These are phyloP conservation scores for Colletotrichum somersetense DNA, from an alignment of 2,329 filamentous ascomycete species.

Conservation along the genomic window DNA sequence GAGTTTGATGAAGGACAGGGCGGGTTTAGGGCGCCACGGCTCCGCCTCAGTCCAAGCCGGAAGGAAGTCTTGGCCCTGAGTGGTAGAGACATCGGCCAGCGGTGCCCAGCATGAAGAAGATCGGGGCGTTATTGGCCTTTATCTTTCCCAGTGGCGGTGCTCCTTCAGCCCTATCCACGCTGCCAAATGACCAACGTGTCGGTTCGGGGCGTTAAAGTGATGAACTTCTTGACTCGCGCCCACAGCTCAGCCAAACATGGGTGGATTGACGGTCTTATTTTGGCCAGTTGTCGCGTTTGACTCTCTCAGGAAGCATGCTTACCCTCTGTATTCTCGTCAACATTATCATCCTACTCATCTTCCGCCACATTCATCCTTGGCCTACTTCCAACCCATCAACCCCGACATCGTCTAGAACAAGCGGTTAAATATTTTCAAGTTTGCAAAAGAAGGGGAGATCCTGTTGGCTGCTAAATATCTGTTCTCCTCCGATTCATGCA, in stretches of 20 bases:
- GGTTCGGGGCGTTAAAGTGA: background rate
- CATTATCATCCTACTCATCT: too few species aligned
- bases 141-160: background rate
- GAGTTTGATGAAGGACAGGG: constrained; percentile 45
- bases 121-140: too few species aligned
- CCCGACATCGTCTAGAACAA: background rate
- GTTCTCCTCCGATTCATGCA: too few species aligned
- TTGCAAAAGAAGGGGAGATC: too few species aligned
- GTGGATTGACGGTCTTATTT: background rate
- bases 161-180: background rate
- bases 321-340: too few species aligned
- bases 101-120: background rate
- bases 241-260: background rate
- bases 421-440: too few species aligned
- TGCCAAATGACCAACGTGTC: background rate
- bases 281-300: too few species aligned
- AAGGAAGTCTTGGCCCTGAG: background rate
- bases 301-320: too few species aligned
- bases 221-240: constrained; percentile 6
- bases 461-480: too few species aligned
- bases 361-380: too few species aligned
- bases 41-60: too few species aligned
- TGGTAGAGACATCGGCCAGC: constrained; percentile 46
- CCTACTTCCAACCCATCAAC: too few species aligned
- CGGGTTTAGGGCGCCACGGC: constrained; percentile 30